phyloP scores from a whole-genome alignment of 75 land plant genomes.

The Sequoia sempervirens region DNA sequence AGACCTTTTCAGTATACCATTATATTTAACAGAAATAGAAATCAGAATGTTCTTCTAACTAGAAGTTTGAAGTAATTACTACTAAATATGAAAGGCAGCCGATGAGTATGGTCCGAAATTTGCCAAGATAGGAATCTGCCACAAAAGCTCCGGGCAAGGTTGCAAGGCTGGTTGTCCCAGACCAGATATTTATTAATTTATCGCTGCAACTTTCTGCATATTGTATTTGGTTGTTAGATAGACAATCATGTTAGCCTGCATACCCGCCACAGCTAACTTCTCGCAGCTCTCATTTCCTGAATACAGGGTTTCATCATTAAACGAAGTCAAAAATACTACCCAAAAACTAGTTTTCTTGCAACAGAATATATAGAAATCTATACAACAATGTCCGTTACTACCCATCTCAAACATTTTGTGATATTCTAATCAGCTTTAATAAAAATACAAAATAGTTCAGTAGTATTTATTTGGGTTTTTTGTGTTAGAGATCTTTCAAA shows the following conservation, averaged over 20 bases:
- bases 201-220: slow-evolving; percentile 46
- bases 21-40: neutral
- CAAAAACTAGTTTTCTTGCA: neutral
- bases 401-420: too few species aligned
- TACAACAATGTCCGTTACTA: too few species aligned
- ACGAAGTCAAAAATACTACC: too few species aligned
- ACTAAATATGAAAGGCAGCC: slow-evolving; percentile 36
- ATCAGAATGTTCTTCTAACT: neutral
- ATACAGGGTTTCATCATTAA: neutral
- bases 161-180: slow-evolving; percentile 57
- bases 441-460: too few species aligned
- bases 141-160: slow-evolving; percentile 59
- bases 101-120: slow-evolving; percentile 38
- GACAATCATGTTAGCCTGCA: slow-evolving; percentile 40
- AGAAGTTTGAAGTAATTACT: slow-evolving; percentile 7
- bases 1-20: too few species aligned
- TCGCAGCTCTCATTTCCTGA: slow-evolving; percentile 66
- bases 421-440: too few species aligned
- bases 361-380: neutral
- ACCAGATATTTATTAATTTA: slow-evolving; percentile 43
- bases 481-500: too few species aligned
- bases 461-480: too few species aligned
- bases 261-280: slow-evolving; percentile 51
- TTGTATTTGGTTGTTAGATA: slow-evolving; percentile 42
- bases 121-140: slow-evolving; percentile 66